Evolutionary conservation across 176 grass and related monocot genomes (phyloP).

Genomic region (Oryza punctata): DNA sequence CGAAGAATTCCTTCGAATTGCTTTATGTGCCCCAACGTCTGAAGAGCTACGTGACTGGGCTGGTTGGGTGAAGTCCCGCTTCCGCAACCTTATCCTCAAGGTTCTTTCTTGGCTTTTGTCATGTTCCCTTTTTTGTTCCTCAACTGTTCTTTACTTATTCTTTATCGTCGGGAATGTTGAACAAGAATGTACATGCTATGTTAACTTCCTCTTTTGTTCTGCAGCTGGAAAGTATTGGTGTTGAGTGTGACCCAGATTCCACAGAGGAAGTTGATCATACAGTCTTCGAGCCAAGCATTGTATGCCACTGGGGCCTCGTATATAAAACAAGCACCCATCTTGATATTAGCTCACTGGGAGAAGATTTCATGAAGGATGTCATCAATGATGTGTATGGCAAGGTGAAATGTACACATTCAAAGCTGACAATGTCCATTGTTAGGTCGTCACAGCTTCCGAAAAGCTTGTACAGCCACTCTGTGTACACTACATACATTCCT

Average conservation of each 20-base stretch:
- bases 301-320: conserved; percentile 65
- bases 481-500: conserved; percentile 11
- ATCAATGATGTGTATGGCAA: conserved; percentile 51
- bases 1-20: conserved; percentile 50
- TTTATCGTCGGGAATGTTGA: neutral
- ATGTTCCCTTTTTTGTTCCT: conserved; percentile 15
- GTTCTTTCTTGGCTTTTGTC: conserved; percentile 25
- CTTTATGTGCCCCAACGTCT: conserved; percentile 44
- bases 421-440: conserved; percentile 46
- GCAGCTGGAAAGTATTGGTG: conserved; percentile 53
- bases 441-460: conserved; percentile 55
- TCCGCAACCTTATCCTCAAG: conserved; percentile 61
- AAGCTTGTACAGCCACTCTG: conserved; percentile 28
- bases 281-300: conserved; percentile 39
- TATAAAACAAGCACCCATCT: conserved; percentile 12
- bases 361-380: conserved; percentile 62
- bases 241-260: conserved; percentile 58
- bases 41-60: conserved; percentile 62
- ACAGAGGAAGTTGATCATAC: conserved; percentile 58
- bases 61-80: conserved; percentile 79
- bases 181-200: neutral
- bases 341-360: conserved; percentile 28
- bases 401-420: conserved; percentile 38
- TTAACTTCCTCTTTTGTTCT: neutral
- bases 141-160: neutral